Percentiles rank a stretch among this genome's conserved stretches.
Conservation (phyloP, 441 rosid species). For the Pelargonium fulgidum region DNA sequence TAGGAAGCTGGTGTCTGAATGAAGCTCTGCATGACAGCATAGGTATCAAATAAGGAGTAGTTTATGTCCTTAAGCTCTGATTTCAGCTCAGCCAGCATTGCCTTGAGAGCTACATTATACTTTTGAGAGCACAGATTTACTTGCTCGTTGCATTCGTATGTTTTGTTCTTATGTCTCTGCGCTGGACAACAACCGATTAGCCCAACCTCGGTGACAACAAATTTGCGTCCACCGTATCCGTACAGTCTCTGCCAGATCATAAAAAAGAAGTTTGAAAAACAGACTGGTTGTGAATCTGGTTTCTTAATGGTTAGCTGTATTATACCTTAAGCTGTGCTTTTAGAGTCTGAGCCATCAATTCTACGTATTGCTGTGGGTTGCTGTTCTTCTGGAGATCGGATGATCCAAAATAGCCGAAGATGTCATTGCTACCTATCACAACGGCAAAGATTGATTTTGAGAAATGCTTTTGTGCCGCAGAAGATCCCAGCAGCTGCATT, state of each 20-base stretch:
- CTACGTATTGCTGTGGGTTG: constrained; percentile 43
- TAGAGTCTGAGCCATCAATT: constrained; percentile 37
- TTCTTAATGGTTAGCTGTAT: too few species aligned
- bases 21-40: constrained; percentile 29
- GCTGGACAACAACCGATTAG: constrained; percentile 58
- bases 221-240: constrained; percentile 47
- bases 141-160: constrained; percentile 41
- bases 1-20: constrained; percentile 41
- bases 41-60: constrained; percentile 53
- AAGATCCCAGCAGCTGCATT: constrained; percentile 30
- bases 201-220: constrained; percentile 39
- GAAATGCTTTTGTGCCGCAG: constrained; percentile 31
- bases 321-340: constrained; percentile 59
- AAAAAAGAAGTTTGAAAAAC: not conserved
- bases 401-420: constrained; percentile 41
- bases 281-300: too few species aligned
- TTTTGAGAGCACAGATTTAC: constrained; percentile 31
- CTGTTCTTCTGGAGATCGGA: constrained; percentile 27
- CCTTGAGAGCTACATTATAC: constrained; percentile 38
- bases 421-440: constrained; percentile 65
- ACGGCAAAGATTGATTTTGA: constrained; percentile 44
- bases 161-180: constrained; percentile 33
- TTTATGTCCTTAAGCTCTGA: constrained; percentile 34
- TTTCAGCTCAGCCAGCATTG: constrained; percentile 38
- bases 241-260: constrained; percentile 43